Percentiles rank a stretch among this genome's conserved stretches.
phyloP scores from a whole-genome alignment of 352 stramenopile species.

The Globisporangium lucens region DNA sequence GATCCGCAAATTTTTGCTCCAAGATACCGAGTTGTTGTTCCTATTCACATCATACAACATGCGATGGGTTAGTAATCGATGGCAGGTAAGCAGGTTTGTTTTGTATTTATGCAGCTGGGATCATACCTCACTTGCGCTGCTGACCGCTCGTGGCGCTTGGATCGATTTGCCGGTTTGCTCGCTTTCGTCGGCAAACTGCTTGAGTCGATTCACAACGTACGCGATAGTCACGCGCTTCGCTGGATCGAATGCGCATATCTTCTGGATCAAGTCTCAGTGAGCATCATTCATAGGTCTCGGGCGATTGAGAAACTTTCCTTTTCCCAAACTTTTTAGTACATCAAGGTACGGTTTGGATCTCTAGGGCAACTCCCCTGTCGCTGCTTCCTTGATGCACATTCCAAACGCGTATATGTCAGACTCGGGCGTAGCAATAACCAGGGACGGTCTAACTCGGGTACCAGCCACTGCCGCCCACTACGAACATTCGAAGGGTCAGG shows the following conservation, averaged over 20 bases:
- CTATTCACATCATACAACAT: background rate
- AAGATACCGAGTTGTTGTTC: background rate
- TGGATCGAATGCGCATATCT: background rate
- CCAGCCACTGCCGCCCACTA: background rate
- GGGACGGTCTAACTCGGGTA: background rate
- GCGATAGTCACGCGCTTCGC: background rate
- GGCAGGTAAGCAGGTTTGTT: too few relatives aligned
- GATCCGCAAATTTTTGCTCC: background rate
- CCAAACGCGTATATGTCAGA: conserved; percentile 29
- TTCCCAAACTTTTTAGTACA: too few relatives aligned
- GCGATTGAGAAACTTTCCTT: conserved; percentile 9
- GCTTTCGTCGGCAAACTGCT: background rate
- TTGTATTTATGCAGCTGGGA: too few relatives aligned
- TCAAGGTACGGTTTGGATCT: background rate
- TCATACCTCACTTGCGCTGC: background rate
- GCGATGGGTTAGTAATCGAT: background rate
- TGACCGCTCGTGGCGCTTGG: background rate
- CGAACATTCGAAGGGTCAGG: background rate
- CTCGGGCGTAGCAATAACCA: background rate
- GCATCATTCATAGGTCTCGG: background rate
- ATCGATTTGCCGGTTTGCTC: background rate
- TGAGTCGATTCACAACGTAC: background rate
- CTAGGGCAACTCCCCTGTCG: conserved; percentile 5
- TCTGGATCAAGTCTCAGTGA: background rate
- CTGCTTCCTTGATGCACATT: conserved; percentile 17